These are phyloP conservation scores for Cladophialophora exuberans DNA, from an alignment of 2,329 filamentous ascomycete species.

Conservation along the genomic window DNA sequence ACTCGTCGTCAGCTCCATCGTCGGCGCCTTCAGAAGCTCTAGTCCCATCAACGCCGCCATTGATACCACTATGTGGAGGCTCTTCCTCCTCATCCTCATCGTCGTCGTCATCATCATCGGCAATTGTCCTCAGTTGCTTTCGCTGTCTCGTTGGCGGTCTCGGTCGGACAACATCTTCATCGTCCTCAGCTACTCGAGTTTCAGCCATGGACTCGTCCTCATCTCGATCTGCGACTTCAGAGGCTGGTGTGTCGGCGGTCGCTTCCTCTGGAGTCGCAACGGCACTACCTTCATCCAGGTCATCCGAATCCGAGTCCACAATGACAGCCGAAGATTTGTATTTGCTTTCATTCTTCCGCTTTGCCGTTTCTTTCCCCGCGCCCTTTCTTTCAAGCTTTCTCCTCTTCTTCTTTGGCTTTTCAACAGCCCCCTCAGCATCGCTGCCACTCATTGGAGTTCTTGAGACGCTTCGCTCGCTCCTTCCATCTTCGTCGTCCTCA, in stretches of 20 bases:
- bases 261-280: conserved; percentile 25
- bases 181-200: conserved; percentile 16
- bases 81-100: conserved; percentile 32
- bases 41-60: conserved; percentile 11
- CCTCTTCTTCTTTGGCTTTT: conserved; percentile 58
- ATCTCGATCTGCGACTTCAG: conserved; percentile 21
- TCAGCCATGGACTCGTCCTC: conserved; percentile 21
- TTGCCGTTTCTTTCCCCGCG: conserved; percentile 32
- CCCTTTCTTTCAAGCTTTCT: conserved; percentile 61
- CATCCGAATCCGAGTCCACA: conserved; percentile 73
- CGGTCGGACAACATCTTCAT: conserved; percentile 21
- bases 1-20: conserved; percentile 36
- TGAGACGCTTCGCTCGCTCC: conserved; percentile 27
- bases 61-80: neutral
- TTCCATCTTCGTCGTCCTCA: conserved; percentile 39
- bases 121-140: conserved; percentile 34
- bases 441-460: conserved; percentile 30
- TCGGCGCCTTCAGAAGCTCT: conserved; percentile 16
- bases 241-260: conserved; percentile 25
- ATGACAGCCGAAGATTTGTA: conserved; percentile 87
- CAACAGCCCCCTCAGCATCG: conserved; percentile 28
- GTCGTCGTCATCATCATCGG: conserved; percentile 35
- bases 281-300: conserved; percentile 38
- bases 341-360: conserved; percentile 56
- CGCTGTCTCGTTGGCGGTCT: conserved; percentile 28